Conservation (phyloP, 228 moss, liverwort and hornwort genomes). For the Sphagnum fallax region DNA sequence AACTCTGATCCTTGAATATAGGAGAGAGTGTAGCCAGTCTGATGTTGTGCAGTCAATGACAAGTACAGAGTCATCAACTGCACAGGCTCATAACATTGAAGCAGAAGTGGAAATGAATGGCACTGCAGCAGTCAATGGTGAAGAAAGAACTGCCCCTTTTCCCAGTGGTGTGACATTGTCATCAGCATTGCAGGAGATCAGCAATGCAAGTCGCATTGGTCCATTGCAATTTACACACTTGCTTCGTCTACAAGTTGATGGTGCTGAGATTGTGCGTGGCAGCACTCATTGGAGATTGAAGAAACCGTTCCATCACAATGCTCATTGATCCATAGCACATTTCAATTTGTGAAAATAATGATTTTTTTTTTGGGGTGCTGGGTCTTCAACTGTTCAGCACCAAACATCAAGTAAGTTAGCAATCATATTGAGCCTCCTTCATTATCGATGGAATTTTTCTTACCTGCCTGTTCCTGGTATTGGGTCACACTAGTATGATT, state of each 20-base stretch:
- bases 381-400: no score
- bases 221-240: constrained; percentile 49
- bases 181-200: constrained; percentile 11
- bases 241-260: constrained; percentile 51
- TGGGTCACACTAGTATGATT: no score
- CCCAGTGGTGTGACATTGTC: constrained; percentile 14
- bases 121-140: constrained; percentile 1
- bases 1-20: constrained; percentile 53
- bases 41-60: constrained; percentile 61
- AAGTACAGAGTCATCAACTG: constrained; percentile 19
- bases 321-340: no score
- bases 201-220: constrained; percentile 19
- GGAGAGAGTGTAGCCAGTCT: constrained; percentile 59
- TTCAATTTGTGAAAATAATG: no score
- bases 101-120: constrained; percentile 8
- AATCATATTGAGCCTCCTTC: no score
- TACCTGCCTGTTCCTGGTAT: no score
- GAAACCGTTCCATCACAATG: background rate
- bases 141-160: constrained; percentile 3
- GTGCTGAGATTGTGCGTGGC: constrained; percentile 66
- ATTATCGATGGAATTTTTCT: no score
- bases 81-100: constrained; percentile 1
- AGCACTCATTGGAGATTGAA: constrained; percentile 66
- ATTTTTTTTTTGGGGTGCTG: no score
- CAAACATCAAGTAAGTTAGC: no score